Evolutionary conservation across 2,329 filamentous ascomycete genomes (phyloP), one percentile per base, ranked within the genome.

Genomic region (Colletotrichum sp.): DNA sequence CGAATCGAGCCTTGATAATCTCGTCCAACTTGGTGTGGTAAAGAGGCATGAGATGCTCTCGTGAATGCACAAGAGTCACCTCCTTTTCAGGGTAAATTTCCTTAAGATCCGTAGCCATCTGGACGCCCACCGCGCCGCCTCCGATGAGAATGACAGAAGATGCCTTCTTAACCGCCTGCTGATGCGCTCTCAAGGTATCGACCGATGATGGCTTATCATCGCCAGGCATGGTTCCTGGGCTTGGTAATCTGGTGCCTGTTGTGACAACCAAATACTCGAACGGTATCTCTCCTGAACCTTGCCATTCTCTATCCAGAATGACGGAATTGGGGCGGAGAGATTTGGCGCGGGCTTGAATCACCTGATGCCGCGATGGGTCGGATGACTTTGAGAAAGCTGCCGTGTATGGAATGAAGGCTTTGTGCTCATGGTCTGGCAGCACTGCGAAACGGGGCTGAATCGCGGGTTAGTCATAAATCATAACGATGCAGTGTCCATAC

Each of bases 81-180:
- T 82, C 79, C 77, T 90, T 90, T 6, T 85, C 83, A 0, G 87
- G 87, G 78, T 86, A 88, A 2, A 85, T 80, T 15, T 83, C 82
- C 78, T 89, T 89, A 39, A 87, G 85, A 79, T 91, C 89, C 1
- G 84, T 82, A 0, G 87, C 87, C 64, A 90, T 80, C 79, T 90
- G 85, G 1, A 90, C 85, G 2, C 89, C 89, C 0, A 89, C 88
- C 4, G 89, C 85, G 2, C 89, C 88, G 6, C 85, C 88, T 8
- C 88, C 89, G 5, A 87, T 75, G 21, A 86, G 74, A 5, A 83
- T 83, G 55, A 86, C 80, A 6, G 67, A 74, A 10, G 71, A 64
- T 2, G 67, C 67, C 34, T 76, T 77, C 8, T 34, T 72, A 75
- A 24, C 79, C 81, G 18, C 65, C 71, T 1, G 79, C 67, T 78